Conservation (phyloP, 768 basidiomycete genomes). For the Coprinopsis strossmayeri region DNA sequence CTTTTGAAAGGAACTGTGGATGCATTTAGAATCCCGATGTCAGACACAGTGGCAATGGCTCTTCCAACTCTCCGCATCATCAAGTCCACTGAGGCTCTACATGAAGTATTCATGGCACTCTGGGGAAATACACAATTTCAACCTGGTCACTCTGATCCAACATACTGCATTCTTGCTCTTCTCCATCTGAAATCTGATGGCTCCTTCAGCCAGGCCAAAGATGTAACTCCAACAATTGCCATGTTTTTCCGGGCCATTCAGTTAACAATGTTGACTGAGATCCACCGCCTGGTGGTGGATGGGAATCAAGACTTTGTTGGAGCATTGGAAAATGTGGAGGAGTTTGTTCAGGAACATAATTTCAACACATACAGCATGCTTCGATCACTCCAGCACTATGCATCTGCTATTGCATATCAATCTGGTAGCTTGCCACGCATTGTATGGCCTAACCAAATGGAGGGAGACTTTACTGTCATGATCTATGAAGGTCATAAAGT, state of each 20-base stretch:
- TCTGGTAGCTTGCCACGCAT: neutral
- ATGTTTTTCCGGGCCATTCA: neutral
- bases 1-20: neutral
- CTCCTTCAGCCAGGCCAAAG: neutral
- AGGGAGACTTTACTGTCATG: neutral
- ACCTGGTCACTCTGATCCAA: neutral
- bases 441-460: neutral
- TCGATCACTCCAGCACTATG: neutral
- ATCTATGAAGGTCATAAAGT: neutral
- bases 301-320: neutral
- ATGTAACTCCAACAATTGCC: neutral
- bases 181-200: neutral
- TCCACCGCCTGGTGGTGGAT: neutral
- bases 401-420: neutral
- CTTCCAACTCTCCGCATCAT: neutral
- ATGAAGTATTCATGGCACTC: neutral
- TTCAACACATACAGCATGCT: neutral
- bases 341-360: neutral
- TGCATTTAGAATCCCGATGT: neutral
- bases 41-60: neutral
- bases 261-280: neutral
- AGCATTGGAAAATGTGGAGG: neutral
- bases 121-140: neutral
- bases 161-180: neutral
- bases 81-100: neutral